These are phyloP conservation scores for Beauveria pseudobassiana DNA, from an alignment of 2,329 filamentous ascomycete species.

Conservation along the genomic window DNA sequence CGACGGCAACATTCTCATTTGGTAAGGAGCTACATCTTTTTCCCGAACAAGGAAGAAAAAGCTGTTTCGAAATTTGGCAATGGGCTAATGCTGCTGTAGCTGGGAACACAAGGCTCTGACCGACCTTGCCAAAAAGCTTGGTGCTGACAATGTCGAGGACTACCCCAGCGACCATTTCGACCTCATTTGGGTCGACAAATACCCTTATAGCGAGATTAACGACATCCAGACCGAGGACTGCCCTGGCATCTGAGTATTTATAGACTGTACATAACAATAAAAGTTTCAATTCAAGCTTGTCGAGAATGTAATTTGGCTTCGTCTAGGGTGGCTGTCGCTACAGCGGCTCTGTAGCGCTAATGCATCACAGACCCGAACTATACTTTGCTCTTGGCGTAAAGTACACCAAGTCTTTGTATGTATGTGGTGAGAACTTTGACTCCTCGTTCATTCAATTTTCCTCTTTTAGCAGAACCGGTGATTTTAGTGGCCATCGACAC, in stretches of 20 bases:
- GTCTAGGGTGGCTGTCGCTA: background rate
- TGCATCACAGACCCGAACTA: too few species aligned
- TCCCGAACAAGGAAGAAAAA: too few species aligned
- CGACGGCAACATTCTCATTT: constrained; percentile 51
- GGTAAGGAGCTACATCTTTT: constrained; percentile 21
- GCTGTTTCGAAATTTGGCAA: background rate
- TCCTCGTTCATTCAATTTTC: background rate
- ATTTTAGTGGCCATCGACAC: background rate
- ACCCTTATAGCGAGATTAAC: constrained; percentile 39
- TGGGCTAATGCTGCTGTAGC: constrained; percentile 22
- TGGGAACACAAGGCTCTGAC: constrained; percentile 51
- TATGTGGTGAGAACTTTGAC: background rate
- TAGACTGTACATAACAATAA: background rate
- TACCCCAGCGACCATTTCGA: constrained; percentile 46
- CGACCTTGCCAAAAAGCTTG: constrained; percentile 44
- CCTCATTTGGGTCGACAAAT: constrained; percentile 50
- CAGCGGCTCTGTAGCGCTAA: too few species aligned
- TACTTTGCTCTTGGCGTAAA: background rate
- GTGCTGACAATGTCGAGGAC: constrained; percentile 37
- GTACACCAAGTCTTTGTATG: background rate
- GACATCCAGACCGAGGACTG: constrained; percentile 42
- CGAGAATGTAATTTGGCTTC: background rate
- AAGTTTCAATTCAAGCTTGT: background rate
- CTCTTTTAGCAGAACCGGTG: background rate
- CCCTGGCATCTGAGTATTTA: constrained; percentile 27